These are phyloP conservation scores for Fusarium mundagurra DNA, from an alignment of 2,329 filamentous ascomycete genomes.

Conservation along the genomic window DNA sequence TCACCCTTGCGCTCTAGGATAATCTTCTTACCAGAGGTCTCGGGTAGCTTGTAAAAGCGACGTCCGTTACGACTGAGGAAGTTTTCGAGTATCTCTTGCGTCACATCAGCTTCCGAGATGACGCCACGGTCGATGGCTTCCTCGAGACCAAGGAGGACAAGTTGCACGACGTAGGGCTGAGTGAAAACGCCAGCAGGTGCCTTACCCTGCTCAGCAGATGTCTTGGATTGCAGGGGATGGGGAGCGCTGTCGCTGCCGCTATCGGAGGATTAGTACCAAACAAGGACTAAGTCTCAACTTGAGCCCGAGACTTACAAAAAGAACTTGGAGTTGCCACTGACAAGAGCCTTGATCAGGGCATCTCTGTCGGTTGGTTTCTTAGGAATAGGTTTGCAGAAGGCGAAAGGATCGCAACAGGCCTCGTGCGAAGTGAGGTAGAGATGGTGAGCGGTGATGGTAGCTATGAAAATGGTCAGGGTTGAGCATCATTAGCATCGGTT, in stretches of 20 bases:
- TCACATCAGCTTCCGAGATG: conserved; percentile 62
- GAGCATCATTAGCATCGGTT: neutral
- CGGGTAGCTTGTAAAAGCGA: conserved; percentile 60
- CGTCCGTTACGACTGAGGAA: conserved; percentile 65
- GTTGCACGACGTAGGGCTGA: conserved; percentile 74
- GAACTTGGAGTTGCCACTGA: conserved; percentile 70
- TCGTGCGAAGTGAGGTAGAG: conserved; percentile 83
- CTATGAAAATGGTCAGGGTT: conserved; percentile 45
- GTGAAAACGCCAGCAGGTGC: conserved; percentile 82
- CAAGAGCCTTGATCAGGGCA: conserved; percentile 73
- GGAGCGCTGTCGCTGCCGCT: conserved; percentile 71
- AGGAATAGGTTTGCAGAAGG: conserved; percentile 81
- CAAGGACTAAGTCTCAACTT: neutral
- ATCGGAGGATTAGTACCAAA: neutral
- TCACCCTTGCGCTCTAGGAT: conserved; percentile 54
- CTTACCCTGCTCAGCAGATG: conserved; percentile 54
- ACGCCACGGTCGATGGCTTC: conserved; percentile 66
- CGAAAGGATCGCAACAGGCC: conserved; percentile 63
- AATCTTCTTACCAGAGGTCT: conserved; percentile 44
- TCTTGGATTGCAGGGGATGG: conserved; percentile 70
- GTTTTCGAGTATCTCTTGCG: conserved; percentile 61
- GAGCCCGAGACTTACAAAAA: conserved; percentile 67
- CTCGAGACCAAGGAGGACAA: conserved; percentile 70
- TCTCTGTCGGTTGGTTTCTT: conserved; percentile 78
- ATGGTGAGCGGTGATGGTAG: conserved; percentile 88